Evolutionary conservation across 129 eudicot genomes (phyloP), one percentile per base, ranked within the genome.

Genomic region (Escallonia herrerae): DNA sequence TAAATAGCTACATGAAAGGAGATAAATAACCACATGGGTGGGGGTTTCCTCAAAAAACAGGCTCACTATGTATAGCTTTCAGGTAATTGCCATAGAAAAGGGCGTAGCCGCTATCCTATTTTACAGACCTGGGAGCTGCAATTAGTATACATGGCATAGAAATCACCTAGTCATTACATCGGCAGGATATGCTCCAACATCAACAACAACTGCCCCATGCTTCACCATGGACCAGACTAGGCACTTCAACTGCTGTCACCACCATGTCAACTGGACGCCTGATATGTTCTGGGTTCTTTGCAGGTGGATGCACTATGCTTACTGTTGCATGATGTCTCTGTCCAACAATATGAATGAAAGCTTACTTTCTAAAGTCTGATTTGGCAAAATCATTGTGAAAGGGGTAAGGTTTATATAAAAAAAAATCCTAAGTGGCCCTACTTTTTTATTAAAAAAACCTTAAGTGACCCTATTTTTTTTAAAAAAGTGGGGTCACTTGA

Each of bases 311-410:
- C 38, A 83, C 68, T 55, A 82, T 58, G 55, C 79, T 89, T 59
- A 85, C 95, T 0, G 96, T 89, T 39, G 95, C 96, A 79, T 85
- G 82, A 72, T 89, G 87, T 72, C 95, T 76, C 96, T 89, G 83
- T 11, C 11, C 79, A 80, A 71, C 53, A 76, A 56, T 43, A 65
- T n/a, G 33, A 22, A 22, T 22, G 33, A 42, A 5, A 56, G 62
- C n/a, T 67, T 39, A 52, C 45, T 68, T 54, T 60, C 66, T 13
- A 39, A 60, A 40, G 50, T 37, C 14, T 45, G 51, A 43, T 45
- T 69, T 3, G 39, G 40, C 45, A 53, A 40, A 46, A 53, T 53
- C 58, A 41, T 5, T 39, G 22, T 60, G 46, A 40, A 50, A 39
- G 55, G 22, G 15, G 0, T 15, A 49, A 48, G 33, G 33, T 22